A percentile compares a stretch with the other conserved stretches of the same genome.
Conservation (phyloP, 305 asterid genomes). For the Solanum chacoense region DNA sequence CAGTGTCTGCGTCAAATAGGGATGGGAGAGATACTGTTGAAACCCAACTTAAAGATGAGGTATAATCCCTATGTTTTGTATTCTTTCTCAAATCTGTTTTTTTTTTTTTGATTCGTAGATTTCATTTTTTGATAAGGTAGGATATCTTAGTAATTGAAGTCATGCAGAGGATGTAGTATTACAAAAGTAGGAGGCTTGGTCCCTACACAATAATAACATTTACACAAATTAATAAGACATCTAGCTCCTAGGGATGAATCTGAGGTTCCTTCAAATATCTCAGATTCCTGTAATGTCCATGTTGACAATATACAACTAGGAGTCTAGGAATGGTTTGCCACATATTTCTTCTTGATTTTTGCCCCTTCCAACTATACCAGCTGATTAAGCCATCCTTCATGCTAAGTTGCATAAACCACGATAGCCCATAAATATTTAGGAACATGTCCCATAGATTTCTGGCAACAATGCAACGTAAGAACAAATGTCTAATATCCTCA, state of each 20-base stretch:
- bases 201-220: not conserved
- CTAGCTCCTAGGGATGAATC: not conserved
- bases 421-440: not conserved
- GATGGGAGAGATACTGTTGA: conserved; percentile 24
- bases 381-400: not conserved
- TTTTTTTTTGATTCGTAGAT: not conserved
- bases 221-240: not conserved
- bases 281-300: not conserved
- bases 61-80: conserved; percentile 13
- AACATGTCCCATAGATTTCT: not conserved
- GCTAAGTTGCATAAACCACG: not conserved
- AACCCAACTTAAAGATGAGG: conserved; percentile 51
- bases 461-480: not conserved
- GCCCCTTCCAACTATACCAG: not conserved
- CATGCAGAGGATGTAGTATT: not conserved
- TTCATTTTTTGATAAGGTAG: not conserved
- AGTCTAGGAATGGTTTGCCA: not conserved
- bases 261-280: not conserved
- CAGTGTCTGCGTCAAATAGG: conserved; percentile 19
- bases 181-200: not conserved
- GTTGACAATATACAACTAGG: not conserved
- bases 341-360: not conserved
- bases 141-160: not conserved
- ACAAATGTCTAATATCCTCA: not conserved
- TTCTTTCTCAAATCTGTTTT: not conserved